phyloP scores from a whole-genome alignment of 345 rosid species.

The Garcia nutans region DNA sequence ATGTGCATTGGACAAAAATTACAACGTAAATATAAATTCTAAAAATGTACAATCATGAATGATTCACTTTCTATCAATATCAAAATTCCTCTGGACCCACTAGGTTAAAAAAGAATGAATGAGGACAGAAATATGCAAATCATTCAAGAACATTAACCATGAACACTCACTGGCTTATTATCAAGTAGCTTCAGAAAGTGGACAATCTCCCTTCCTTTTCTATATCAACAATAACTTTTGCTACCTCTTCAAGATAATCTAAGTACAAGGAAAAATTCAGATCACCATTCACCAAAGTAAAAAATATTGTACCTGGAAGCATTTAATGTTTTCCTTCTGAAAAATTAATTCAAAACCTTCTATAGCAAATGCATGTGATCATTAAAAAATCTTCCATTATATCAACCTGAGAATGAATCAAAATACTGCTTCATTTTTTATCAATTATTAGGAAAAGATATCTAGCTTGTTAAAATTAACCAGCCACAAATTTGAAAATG shows the following conservation, averaged over 20 bases:
- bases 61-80: conserved; percentile 16
- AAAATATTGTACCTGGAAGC: too few relatives aligned
- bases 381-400: too few relatives aligned
- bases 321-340: too few relatives aligned
- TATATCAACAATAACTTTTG: background rate
- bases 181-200: conserved; percentile 5
- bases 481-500: too few relatives aligned
- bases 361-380: too few relatives aligned
- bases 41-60: background rate
- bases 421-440: too few relatives aligned
- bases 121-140: conserved; percentile 1
- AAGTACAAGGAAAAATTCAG: background rate
- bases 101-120: background rate
- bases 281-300: too few relatives aligned
- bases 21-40: too few relatives aligned
- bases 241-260: background rate
- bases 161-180: background rate
- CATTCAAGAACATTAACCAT: background rate
- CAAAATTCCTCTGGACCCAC: conserved; percentile 8
- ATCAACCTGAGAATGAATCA: too few relatives aligned
- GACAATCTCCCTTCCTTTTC: background rate
- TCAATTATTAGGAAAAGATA: too few relatives aligned
- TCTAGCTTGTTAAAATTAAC: too few relatives aligned
- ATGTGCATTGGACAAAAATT: background rate
- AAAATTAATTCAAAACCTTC: too few relatives aligned